Evolutionary conservation across 1,139 yeast species (phyloP).

Genomic region (Protomyces lactucae-debilis): DNA sequence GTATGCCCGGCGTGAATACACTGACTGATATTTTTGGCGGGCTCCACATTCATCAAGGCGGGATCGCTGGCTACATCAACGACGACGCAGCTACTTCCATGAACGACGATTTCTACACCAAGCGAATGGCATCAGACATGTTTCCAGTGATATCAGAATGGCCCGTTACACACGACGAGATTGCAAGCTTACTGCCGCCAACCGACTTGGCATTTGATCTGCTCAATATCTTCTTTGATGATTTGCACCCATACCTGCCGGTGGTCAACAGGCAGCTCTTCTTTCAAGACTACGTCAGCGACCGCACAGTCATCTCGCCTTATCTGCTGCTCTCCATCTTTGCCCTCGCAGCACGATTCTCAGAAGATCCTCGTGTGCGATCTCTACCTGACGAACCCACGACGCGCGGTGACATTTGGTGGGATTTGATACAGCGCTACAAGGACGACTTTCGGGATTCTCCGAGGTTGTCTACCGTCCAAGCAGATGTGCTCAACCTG

Average conservation of each 20-base stretch:
- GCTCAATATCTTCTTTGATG: conserved; percentile 9
- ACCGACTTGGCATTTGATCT: conserved; percentile 15
- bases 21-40: conserved; percentile 20
- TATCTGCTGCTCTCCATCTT: conserved; percentile 7
- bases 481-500: conserved; percentile 19
- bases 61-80: conserved; percentile 4
- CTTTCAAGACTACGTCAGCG: conserved; percentile 1
- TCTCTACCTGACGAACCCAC: not conserved
- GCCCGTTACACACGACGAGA: conserved; percentile 12
- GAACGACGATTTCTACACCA: conserved; percentile 1
- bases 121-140: not conserved
- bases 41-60: conserved; percentile 1
- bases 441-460: conserved; percentile 14
- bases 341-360: conserved; percentile 22
- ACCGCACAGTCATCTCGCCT: conserved; percentile 2
- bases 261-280: conserved; percentile 11
- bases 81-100: not conserved
- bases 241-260: conserved; percentile 24
- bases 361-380: conserved; percentile 8
- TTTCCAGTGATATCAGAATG: not conserved
- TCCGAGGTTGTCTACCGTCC: conserved; percentile 17
- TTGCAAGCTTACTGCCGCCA: conserved; percentile 7
- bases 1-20: conserved; percentile 5
- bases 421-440: not conserved
- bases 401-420: conserved; percentile 16